These are phyloP conservation scores for Serendipita sp. DNA, from an alignment of 768 basidiomycete species.

Conservation along the genomic window DNA sequence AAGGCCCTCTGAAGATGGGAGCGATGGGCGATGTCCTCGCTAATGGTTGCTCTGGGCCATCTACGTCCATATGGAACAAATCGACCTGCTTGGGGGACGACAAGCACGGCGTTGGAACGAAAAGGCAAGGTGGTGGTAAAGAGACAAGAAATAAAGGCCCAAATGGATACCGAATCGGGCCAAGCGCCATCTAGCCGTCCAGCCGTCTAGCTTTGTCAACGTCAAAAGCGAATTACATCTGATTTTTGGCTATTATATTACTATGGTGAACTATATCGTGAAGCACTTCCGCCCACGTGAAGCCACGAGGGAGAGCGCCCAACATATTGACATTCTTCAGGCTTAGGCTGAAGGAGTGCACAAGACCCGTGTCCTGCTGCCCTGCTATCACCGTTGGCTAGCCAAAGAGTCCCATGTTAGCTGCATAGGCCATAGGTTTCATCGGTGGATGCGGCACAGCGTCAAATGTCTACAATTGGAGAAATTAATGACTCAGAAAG, in stretches of 20 bases:
- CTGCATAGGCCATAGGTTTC: constrained; percentile 82
- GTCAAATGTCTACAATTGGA: constrained; percentile 32
- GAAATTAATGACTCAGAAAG: not conserved
- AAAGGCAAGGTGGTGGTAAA: not conserved
- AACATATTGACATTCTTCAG: not conserved
- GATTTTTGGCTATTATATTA: not conserved
- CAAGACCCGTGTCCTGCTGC: no score
- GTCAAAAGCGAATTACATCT: not conserved
- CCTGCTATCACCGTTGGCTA: not conserved
- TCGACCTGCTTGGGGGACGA: not conserved
- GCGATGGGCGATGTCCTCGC: constrained; percentile 3
- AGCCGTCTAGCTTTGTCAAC: not conserved
- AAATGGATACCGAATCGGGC: not conserved
- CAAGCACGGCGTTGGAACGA: not conserved
- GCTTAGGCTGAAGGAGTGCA: not conserved
- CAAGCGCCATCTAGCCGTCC: not conserved
- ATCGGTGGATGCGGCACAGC: constrained; percentile 78
- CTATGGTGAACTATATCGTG: no score
- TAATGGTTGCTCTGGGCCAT: not conserved
- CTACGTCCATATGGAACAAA: not conserved
- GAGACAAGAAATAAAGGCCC: not conserved
- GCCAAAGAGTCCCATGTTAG: not conserved
- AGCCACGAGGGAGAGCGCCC: not conserved
- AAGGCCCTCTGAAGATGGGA: not conserved
- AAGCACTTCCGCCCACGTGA: not conserved